Evolutionary conservation across 371 early-diverging fungal genomes (phyloP).

Genomic region (Smittium culicis): DNA sequence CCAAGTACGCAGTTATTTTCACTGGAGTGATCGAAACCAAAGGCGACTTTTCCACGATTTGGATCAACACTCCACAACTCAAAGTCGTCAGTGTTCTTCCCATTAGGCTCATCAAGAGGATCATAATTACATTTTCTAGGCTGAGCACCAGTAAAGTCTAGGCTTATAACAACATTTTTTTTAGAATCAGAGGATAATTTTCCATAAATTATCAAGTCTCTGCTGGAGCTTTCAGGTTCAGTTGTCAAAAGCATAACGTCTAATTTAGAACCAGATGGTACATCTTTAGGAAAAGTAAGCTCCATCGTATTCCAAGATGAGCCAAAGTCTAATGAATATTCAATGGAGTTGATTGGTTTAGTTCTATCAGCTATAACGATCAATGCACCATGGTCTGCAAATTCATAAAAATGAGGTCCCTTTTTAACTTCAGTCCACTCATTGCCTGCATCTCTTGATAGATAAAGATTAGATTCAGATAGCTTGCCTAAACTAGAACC

Average conservation of each 20-base stretch:
- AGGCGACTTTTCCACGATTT: conserved; percentile 16
- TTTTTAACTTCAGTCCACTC: conserved; percentile 55
- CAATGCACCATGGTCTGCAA: conserved; percentile 75
- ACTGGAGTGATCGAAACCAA: conserved; percentile 14
- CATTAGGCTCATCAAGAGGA: conserved; percentile 17
- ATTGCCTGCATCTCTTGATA: conserved; percentile 74
- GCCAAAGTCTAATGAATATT: conserved; percentile 53
- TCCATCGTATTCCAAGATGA: conserved; percentile 40
- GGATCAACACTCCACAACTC: conserved; percentile 57
- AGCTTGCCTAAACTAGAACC: conserved; percentile 51
- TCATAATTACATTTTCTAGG: conserved; percentile 42
- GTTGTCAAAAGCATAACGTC: conserved; percentile 51
- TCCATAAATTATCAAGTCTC: conserved; percentile 54
- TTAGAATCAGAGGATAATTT: conserved; percentile 18
- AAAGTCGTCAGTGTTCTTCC: conserved; percentile 48
- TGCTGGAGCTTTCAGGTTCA: conserved; percentile 54
- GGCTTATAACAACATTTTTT: conserved; percentile 40
- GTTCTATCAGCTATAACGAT: conserved; percentile 57
- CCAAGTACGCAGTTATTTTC: conserved; percentile 54
- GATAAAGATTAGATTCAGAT: conserved; percentile 57
- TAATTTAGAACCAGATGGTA: conserved; percentile 31
- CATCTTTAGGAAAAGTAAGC: conserved; percentile 20
- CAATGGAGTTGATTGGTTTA: conserved; percentile 53
- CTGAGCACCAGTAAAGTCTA: conserved; percentile 65
- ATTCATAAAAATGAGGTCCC: conserved; percentile 66